A percentile compares a stretch with the other conserved stretches of the same genome.
Conservation (phyloP, 164 flowering plant species). For the Nymphaea colorata region DNA sequence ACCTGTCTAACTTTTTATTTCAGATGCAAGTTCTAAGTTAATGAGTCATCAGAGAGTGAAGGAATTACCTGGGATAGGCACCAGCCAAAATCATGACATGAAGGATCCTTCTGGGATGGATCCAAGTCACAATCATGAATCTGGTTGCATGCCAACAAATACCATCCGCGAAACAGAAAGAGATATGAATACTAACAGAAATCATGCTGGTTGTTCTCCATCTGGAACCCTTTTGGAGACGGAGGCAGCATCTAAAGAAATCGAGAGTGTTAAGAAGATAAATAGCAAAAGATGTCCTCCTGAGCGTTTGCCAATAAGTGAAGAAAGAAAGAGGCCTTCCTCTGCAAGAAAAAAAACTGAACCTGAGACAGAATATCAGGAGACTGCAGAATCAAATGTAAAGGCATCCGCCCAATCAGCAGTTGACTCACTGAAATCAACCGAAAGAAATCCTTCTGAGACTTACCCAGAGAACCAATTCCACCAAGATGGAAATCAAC, state of each 20-base stretch:
- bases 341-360: conserved; percentile 27
- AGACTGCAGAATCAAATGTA: conserved; percentile 27
- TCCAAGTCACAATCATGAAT: not conserved
- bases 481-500: conserved; percentile 18
- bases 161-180: not conserved
- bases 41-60: conserved; percentile 34
- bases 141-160: not conserved
- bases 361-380: conserved; percentile 28
- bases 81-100: conserved; percentile 21
- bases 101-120: conserved; percentile 20
- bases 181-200: conserved; percentile 1
- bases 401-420: conserved; percentile 9
- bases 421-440: conserved; percentile 14
- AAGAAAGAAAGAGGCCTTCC: conserved; percentile 29
- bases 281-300: conserved; percentile 24
- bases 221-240: conserved; percentile 29
- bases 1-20: conserved; percentile 7
- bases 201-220: conserved; percentile 29
- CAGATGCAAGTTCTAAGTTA: conserved; percentile 47
- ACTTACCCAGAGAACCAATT: conserved; percentile 21
- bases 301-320: conserved; percentile 20
- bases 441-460: conserved; percentile 18
- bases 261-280: conserved; percentile 18
- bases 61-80: conserved; percentile 27
- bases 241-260: conserved; percentile 25